phyloP scores from a whole-genome alignment of 192 early-diverging fungal species.

The Lunasporangiospora selenospora region DNA sequence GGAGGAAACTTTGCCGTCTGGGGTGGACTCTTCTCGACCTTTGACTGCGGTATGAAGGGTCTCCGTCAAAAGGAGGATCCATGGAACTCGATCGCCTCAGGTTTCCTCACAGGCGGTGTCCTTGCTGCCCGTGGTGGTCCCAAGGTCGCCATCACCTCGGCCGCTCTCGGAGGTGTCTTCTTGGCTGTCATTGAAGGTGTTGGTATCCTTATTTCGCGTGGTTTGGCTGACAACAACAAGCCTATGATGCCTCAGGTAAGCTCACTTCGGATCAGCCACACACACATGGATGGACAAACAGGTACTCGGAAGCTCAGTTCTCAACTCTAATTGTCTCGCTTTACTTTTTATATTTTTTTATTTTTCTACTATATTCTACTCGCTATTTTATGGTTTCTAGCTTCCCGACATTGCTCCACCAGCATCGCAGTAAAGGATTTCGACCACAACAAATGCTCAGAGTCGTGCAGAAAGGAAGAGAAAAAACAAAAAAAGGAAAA shows the following conservation, averaged over 20 bases:
- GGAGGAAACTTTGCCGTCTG: constrained; percentile 99
- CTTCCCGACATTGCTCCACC: constrained; percentile 46
- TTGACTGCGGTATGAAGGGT: constrained; percentile 94
- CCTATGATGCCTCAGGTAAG: constrained; percentile 49
- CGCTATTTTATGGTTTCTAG: too few species aligned
- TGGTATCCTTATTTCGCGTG: constrained; percentile 58
- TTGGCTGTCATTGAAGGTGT: constrained; percentile 97
- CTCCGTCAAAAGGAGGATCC: constrained; percentile 98
- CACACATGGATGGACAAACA: not conserved
- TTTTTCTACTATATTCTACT: not conserved
- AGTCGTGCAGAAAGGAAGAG: not conserved
- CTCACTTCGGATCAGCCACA: not conserved
- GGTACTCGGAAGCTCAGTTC: too few species aligned
- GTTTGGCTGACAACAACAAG: constrained; percentile 32
- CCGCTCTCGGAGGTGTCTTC: constrained; percentile 90
- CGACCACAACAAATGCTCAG: too few species aligned
- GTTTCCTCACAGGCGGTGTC: constrained; percentile 94
- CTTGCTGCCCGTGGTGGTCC: constrained; percentile 89
- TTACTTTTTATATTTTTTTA: not conserved
- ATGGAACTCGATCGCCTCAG: constrained; percentile 96
- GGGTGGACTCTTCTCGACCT: constrained; percentile 98
- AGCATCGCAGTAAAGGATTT: constrained; percentile 45
- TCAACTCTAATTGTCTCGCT: too few species aligned
- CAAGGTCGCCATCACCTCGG: constrained; percentile 63
- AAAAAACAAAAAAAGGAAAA: not conserved